Percentiles rank a stretch among this genome's conserved stretches.
Evolutionary conservation across 2,329 filamentous ascomycete genomes (phyloP).

Genomic region (Aureobasidium sp.): DNA sequence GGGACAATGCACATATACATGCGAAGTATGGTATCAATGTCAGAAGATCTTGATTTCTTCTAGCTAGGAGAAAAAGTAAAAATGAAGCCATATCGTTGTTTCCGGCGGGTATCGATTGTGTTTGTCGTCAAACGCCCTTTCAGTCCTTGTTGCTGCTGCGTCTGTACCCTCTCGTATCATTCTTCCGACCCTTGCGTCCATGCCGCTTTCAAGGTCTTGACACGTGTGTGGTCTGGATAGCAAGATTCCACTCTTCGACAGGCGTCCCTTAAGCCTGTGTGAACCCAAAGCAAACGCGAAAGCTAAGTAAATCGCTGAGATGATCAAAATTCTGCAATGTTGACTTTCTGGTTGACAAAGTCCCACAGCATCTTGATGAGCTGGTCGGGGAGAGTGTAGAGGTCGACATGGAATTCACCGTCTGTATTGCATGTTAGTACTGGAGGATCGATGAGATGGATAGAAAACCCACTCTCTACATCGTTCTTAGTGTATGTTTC

Average conservation of each 20-base stretch:
- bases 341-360: constrained; percentile 47
- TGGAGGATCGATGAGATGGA: constrained; percentile 14
- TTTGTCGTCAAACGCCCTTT: constrained; percentile 6
- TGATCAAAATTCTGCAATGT: constrained; percentile 22
- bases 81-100: constrained; percentile 5
- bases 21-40: background rate
- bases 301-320: background rate
- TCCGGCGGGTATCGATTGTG: constrained; percentile 9
- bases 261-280: background rate
- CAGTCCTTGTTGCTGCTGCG: background rate
- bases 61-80: background rate
- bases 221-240: background rate
- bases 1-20: background rate
- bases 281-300: background rate
- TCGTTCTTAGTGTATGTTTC: constrained; percentile 98
- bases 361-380: constrained; percentile 95
- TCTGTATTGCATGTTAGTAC: constrained; percentile 43
- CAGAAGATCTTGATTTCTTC: background rate
- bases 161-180: background rate
- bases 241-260: background rate
- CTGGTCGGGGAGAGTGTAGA: constrained; percentile 89
- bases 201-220: background rate
- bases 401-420: constrained; percentile 95
- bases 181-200: background rate
- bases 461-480: constrained; percentile 65